phyloP scores from a whole-genome alignment of 176 grass and related monocot species.

The Elaeis guineensis region DNA sequence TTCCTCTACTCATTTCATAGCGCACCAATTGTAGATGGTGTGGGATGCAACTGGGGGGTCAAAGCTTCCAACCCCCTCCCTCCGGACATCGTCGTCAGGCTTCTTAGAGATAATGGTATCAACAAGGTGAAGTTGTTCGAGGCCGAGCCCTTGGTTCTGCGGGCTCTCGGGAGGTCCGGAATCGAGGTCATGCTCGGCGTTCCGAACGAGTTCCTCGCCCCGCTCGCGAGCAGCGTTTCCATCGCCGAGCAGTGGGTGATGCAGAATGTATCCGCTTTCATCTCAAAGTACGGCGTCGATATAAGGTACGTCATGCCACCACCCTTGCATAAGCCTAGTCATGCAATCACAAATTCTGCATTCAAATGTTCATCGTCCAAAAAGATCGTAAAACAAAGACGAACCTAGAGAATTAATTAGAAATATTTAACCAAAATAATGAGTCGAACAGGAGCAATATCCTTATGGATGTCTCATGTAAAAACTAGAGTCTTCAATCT shows the following conservation, averaged over 20 bases:
- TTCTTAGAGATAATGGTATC: slow-evolving; percentile 72
- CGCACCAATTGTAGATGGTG: slow-evolving; percentile 14
- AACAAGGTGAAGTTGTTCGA: slow-evolving; percentile 85
- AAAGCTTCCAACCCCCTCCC: slow-evolving; percentile 44
- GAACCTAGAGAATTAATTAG: too few species aligned
- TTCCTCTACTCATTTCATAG: background rate
- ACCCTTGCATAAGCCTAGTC: background rate
- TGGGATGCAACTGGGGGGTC: slow-evolving; percentile 82
- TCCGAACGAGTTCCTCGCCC: slow-evolving; percentile 66
- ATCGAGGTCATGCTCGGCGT: slow-evolving; percentile 95
- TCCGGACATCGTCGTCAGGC: slow-evolving; percentile 48
- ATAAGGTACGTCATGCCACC: slow-evolving; percentile 38
- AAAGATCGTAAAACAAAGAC: too few species aligned
- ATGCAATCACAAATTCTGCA: background rate
- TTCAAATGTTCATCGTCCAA: background rate
- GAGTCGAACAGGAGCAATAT: too few species aligned
- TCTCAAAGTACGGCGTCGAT: slow-evolving; percentile 70
- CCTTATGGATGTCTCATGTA: too few species aligned
- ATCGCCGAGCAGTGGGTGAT: slow-evolving; percentile 83
- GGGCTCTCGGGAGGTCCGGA: slow-evolving; percentile 60
- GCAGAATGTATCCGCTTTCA: slow-evolving; percentile 66
- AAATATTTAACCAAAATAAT: too few species aligned
- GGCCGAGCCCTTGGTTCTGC: slow-evolving; percentile 42
- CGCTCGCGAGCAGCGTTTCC: slow-evolving; percentile 35
- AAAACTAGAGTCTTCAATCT: too few species aligned